Evolutionary conservation across 257 asterid species (phyloP), one percentile per base, ranked within the genome.

Genomic region (Leonotis leonurus): DNA sequence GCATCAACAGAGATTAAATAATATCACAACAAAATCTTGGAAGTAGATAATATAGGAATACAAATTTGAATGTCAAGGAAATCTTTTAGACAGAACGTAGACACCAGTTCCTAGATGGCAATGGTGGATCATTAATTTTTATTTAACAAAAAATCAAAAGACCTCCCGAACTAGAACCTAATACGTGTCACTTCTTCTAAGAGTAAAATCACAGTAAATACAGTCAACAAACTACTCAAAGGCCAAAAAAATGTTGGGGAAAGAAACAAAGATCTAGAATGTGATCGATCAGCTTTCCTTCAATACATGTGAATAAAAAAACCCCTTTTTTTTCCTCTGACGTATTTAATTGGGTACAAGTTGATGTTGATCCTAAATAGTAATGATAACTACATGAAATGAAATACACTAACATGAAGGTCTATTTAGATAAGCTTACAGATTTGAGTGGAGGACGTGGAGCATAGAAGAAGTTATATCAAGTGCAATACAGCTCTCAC

Each of bases 151-250:
- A 30, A 51, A 21, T 22, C 60, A 32, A 25, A 55, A 4, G 49
- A 41, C 45, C 14, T 53, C 60, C 37, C n/a, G 2, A 24, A 40
- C 8, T 12, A 14, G 12, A 36, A 41, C 56, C 21, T 8, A 29
- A 39, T 51, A 48, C n/a, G 52, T 26, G 43, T 48, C 51, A 63
- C 36, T 29, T 33, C 52, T 60, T n/a, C n/a, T n/a, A 58, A 7
- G 44, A 39, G 50, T 30, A 32, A 43, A 53, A 48, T 29, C 49
- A 60, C 46, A 70, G 25, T 13, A 9, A 33, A 56, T n/a, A 27
- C 26, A 14, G 8, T 5, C 26, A 32, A 30, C 13, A 5, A 8
- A 58, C 52, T 56, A 26, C 37, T 40, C 17, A 24, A n/a, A n/a
- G n/a, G n/a, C 33, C 13, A 45, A 46, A 14, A 21, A 14, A 46